Evolutionary conservation across 2,329 filamentous ascomycete species (phyloP).

Genomic region (Colletotrichum gigasporum): DNA sequence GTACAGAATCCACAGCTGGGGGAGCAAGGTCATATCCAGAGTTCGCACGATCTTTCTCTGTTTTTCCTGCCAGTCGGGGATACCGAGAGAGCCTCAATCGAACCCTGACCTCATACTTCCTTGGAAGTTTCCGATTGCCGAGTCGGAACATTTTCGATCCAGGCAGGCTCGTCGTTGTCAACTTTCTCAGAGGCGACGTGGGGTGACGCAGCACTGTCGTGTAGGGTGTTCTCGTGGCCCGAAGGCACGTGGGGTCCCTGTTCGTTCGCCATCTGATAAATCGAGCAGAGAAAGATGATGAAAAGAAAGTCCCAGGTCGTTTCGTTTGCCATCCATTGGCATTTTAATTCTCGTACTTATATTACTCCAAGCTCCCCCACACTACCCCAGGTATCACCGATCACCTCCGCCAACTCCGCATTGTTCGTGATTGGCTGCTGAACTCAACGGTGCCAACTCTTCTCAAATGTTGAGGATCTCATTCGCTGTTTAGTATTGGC

Average conservation of each 20-base stretch:
- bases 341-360: conserved; percentile 6
- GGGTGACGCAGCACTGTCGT: neutral
- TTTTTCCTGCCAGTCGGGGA: conserved; percentile 14
- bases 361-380: neutral
- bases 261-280: neutral
- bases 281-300: neutral
- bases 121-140: conserved; percentile 1
- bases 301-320: too few species aligned
- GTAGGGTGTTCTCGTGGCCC: neutral
- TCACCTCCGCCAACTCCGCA: conserved; percentile 1
- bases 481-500: neutral
- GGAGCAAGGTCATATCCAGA: conserved; percentile 33
- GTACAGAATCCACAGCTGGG: conserved; percentile 34
- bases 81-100: conserved; percentile 12
- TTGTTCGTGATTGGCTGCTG: neutral
- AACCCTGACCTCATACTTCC: neutral
- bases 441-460: neutral
- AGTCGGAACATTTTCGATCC: neutral
- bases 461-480: neutral
- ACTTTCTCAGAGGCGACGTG: conserved; percentile 1
- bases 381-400: conserved; percentile 18
- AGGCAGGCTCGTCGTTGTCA: neutral
- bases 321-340: too few species aligned
- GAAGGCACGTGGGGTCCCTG: neutral
- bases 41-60: conserved; percentile 32